These are phyloP conservation scores for Phytophthora macrochlamydospora DNA, from an alignment of 352 stramenopile species.

Conservation along the genomic window DNA sequence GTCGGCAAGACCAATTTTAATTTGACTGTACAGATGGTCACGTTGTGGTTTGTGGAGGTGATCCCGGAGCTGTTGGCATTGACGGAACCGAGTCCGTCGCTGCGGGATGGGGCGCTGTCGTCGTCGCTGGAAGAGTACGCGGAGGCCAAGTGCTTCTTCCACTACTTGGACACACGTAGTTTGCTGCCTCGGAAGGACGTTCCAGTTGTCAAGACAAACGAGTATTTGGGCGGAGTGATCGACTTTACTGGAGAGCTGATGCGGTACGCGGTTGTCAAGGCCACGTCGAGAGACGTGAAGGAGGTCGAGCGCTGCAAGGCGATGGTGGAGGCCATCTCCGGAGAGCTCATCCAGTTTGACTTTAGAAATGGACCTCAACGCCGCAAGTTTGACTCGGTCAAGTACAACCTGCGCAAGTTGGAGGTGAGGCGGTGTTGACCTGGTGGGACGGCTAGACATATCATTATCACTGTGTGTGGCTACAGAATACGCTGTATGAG, in stretches of 20 bases:
- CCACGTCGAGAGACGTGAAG: conserved; percentile 82
- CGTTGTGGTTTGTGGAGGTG: conserved; percentile 20
- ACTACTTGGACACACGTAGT: conserved; percentile 76
- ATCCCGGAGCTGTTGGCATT: conserved; percentile 83
- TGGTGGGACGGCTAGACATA: background rate
- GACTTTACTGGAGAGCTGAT: conserved; percentile 94
- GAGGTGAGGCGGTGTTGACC: conserved; percentile 54
- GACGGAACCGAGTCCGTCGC: conserved; percentile 77
- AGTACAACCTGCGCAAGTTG: conserved; percentile 94
- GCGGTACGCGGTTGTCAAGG: conserved; percentile 88
- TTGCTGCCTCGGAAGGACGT: conserved; percentile 64
- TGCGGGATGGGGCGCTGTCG: conserved; percentile 84
- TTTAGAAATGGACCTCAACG: conserved; percentile 93
- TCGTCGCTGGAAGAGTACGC: conserved; percentile 94
- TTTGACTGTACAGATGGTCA: background rate
- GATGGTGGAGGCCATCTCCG: conserved; percentile 88
- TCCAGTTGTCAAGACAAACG: conserved; percentile 69
- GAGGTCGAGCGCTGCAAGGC: conserved; percentile 82
- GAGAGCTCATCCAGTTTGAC: conserved; percentile 93
- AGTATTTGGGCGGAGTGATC: conserved; percentile 95
- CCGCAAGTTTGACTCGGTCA: conserved; percentile 94
- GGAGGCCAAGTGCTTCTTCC: conserved; percentile 92
- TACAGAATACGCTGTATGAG: conserved; percentile 95
- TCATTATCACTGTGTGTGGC: too few species aligned
- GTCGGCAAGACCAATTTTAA: too few species aligned